A percentile compares a stretch with the other conserved stretches of the same genome.
Evolutionary conservation across 768 basidiomycete species (phyloP).

Genomic region (Leccinum broughii): DNA sequence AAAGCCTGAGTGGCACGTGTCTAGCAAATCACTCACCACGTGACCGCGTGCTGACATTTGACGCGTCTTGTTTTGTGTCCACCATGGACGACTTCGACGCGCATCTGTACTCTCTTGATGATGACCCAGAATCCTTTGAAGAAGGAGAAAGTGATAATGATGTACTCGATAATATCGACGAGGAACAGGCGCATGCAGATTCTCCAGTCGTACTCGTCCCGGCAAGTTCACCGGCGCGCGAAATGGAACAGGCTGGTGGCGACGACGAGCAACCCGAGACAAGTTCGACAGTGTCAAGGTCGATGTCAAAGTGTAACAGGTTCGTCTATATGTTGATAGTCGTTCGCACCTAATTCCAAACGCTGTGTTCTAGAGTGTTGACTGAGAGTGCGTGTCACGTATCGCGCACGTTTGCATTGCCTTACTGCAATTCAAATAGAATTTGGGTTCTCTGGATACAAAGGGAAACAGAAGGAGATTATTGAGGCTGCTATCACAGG

Average conservation of each 20-base stretch:
- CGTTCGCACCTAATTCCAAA: neutral
- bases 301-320: constrained; percentile 19
- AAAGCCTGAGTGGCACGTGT: neutral
- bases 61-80: constrained; percentile 8
- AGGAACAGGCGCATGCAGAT: constrained; percentile 14
- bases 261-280: constrained; percentile 4
- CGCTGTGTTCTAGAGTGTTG: constrained; percentile 19
- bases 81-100: constrained; percentile 29
- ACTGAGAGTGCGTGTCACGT: constrained; percentile 22
- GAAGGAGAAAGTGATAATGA: constrained; percentile 23
- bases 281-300: neutral
- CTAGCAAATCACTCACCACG: neutral
- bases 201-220: constrained; percentile 18
- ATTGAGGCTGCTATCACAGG: constrained; percentile 69
- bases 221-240: constrained; percentile 11
- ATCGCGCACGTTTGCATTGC: neutral
- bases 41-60: neutral
- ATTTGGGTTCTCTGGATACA: constrained; percentile 68
- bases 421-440: constrained; percentile 38
- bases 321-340: neutral
- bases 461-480: constrained; percentile 78
- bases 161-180: constrained; percentile 25
- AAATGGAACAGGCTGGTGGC: neutral
- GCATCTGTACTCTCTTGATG: constrained; percentile 24
- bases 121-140: constrained; percentile 11